Conservation (phyloP, 2,329 filamentous ascomycete genomes). For the Exophiala phaeomuriformis region DNA sequence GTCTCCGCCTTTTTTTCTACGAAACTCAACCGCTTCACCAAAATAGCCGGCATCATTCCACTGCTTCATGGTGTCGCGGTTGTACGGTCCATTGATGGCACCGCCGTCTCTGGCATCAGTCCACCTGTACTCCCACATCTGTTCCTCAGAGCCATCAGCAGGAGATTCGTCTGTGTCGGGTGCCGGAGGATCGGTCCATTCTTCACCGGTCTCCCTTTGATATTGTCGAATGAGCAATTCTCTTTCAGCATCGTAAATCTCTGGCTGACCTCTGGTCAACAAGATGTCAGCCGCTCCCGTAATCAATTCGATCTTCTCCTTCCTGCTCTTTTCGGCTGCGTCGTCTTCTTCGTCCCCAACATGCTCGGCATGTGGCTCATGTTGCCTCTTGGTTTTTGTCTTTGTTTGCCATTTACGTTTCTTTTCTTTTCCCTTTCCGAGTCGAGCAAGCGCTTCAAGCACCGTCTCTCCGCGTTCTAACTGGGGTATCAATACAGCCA, state of each 20-base stretch:
- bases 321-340: conserved; percentile 61
- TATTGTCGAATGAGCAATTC: conserved; percentile 80
- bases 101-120: conserved; percentile 75
- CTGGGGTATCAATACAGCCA: conserved; percentile 63
- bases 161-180: conserved; percentile 30
- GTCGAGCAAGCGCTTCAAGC: conserved; percentile 74
- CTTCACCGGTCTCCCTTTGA: conserved; percentile 74
- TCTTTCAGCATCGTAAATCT: conserved; percentile 86
- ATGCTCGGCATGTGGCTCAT: conserved; percentile 11
- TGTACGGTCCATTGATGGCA: conserved; percentile 77
- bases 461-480: conserved; percentile 78
- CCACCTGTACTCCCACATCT: conserved; percentile 89
- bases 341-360: conserved; percentile 48
- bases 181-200: conserved; percentile 53
- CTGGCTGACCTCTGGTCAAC: conserved; percentile 70
- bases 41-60: conserved; percentile 95
- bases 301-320: conserved; percentile 68
- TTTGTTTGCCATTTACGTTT: conserved; percentile 35
- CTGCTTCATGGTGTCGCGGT: conserved; percentile 73
- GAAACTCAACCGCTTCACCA: conserved; percentile 77
- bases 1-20: conserved; percentile 46
- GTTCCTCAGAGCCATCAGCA: conserved; percentile 25
- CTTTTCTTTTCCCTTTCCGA: conserved; percentile 59
- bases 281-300: conserved; percentile 86
- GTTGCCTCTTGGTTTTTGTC: conserved; percentile 40